phyloP scores from a whole-genome alignment of 306 rosid genomes.

The Trifolium dubium region DNA sequence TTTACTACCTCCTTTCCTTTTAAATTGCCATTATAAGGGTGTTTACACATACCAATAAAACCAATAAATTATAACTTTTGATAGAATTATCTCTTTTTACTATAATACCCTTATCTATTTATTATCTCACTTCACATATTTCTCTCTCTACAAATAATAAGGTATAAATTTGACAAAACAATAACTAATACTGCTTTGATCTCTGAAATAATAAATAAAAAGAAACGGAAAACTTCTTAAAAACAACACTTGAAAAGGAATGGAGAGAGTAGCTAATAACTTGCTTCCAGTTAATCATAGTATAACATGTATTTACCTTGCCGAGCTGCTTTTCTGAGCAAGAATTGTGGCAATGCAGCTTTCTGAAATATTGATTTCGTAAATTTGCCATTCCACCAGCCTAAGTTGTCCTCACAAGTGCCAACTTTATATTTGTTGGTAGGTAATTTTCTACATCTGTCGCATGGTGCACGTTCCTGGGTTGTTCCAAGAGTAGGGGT shows the following conservation, averaged over 20 bases:
- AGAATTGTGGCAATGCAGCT: conserved; percentile 64
- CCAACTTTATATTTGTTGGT: conserved; percentile 56
- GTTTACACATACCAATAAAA: background rate
- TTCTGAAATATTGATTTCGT: conserved; percentile 73
- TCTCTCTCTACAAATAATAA: background rate
- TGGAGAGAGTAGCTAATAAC: conserved; percentile 9
- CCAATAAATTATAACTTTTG: background rate
- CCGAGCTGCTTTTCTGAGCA: conserved; percentile 75
- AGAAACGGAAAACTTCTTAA: background rate
- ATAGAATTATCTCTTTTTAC: background rate
- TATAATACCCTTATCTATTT: background rate
- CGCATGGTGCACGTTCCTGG: conserved; percentile 65
- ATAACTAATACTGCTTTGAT: background rate
- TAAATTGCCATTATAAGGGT: background rate
- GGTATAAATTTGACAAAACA: background rate
- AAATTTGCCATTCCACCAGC: conserved; percentile 78
- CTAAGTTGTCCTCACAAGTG: conserved; percentile 52
- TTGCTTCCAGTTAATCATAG: background rate
- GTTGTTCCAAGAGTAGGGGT: conserved; percentile 55
- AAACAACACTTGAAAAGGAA: background rate
- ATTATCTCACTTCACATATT: background rate
- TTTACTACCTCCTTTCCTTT: conserved; percentile 2
- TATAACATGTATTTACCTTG: conserved; percentile 52
- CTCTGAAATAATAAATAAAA: background rate
- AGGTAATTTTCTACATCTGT: conserved; percentile 67